Percentiles rank a stretch among this genome's conserved stretches.
These are phyloP conservation scores for Durotheca rogersii DNA, from an alignment of 495 filamentous ascomycete genomes.

Conservation along the genomic window DNA sequence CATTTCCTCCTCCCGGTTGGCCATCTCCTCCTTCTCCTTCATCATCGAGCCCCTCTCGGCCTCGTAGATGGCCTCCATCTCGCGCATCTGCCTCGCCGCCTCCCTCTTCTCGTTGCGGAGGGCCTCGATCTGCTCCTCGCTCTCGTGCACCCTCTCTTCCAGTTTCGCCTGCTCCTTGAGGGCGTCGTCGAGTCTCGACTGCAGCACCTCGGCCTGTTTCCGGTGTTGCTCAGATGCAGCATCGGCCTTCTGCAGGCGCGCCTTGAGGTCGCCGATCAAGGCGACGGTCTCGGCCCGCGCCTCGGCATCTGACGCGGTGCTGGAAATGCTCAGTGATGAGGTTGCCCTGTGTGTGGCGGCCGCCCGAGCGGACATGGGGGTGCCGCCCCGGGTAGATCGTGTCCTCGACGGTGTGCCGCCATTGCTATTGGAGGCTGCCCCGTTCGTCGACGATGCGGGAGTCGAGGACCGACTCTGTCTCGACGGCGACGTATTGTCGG, in stretches of 20 bases:
- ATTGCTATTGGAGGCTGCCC: constrained; percentile 14
- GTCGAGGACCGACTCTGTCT: constrained; percentile 38
- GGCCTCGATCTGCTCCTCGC: constrained; percentile 73
- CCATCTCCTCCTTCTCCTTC: constrained; percentile 87
- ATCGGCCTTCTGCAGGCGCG: constrained; percentile 78
- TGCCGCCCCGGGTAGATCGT: constrained; percentile 53
- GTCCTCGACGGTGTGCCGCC: constrained; percentile 43
- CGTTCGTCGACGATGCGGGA: constrained; percentile 37
- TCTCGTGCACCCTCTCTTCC: constrained; percentile 82
- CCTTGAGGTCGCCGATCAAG: constrained; percentile 80
- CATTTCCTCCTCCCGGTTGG: constrained; percentile 81
- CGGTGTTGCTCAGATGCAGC: constrained; percentile 73
- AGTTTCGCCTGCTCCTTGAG: constrained; percentile 77
- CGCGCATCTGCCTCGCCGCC: constrained; percentile 72
- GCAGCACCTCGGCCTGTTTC: constrained; percentile 80
- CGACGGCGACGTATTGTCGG: constrained; percentile 35
- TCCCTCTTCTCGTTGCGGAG: constrained; percentile 81
- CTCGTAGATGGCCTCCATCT: constrained; percentile 88
- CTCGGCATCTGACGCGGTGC: constrained; percentile 55
- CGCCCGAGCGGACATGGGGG: constrained; percentile 69
- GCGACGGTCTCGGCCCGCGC: constrained; percentile 68
- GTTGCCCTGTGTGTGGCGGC: constrained; percentile 60
- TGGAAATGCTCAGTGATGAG: constrained; percentile 62
- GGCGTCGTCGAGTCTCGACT: constrained; percentile 84
- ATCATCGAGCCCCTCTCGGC: constrained; percentile 82